Evolutionary conservation across 352 stramenopile species (phyloP), one percentile per base, ranked within the genome.

Genomic region (Phytophthora cactorum): DNA sequence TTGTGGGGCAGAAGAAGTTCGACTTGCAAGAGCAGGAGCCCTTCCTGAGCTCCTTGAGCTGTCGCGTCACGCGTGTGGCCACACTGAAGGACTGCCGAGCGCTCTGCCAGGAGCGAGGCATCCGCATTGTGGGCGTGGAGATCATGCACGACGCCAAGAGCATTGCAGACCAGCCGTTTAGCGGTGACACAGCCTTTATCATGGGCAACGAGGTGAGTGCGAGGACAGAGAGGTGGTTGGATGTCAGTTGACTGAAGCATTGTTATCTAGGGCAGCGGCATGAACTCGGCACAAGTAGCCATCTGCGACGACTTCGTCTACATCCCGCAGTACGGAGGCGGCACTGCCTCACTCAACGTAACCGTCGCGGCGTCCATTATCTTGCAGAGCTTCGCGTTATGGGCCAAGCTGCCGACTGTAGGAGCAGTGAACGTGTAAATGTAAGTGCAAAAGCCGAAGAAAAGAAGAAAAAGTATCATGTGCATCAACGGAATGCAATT

Each of bases 261-360:
- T 31, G 5, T 50, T 50, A 11, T 56, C 50, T 41, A 44, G 86
- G 94, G 96, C 17, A 86, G 82, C 45, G 96, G 97, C n/a, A 92
- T 99, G 78, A 96, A 92, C 63, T 71, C 83, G 4, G 93, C 92
- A 52, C 95, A 98, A 72, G 83, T 98, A 54, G 79, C 82, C 6
- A 88, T 97, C 15, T 99, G 97, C 72, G 90, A 98, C 74, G 75
- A 81, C 29, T 98, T 98, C 73, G 79, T 98, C 28, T 93, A 97
- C 67, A 98, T 99, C 68, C 91, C 91, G 14, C 97, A 99, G 70
- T 98, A 97, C 66, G 95, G 96, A 53, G 82, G 86, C 32, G 97
- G 96, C 59, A 99, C 95, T 4, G 96, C 95, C 17, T 98, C 91
- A 65, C 84, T 99, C 7, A 99, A 99, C 70, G 97, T 99, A 45